phyloP scores from a whole-genome alignment of 345 rosid species.

The Cardamine chenopodiifolia region DNA sequence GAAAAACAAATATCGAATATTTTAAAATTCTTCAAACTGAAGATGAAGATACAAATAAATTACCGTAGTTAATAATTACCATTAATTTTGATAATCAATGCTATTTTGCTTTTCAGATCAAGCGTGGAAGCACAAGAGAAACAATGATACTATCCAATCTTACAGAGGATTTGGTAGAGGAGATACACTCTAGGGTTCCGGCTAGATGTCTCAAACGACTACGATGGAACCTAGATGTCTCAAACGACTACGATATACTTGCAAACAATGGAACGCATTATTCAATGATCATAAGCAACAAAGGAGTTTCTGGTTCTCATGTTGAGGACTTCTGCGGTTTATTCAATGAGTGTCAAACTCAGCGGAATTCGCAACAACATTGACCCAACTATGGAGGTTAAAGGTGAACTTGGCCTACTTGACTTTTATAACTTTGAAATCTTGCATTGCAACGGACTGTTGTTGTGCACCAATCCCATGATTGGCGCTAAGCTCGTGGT shows the following conservation, averaged over 20 bases:
- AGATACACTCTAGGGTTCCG: not conserved
- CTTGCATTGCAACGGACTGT: constrained; percentile 1
- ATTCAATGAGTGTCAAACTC: not conserved
- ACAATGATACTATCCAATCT: not conserved
- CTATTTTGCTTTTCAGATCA: not conserved
- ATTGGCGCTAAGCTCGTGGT: not conserved
- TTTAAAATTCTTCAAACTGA: not conserved
- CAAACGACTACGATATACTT: no score
- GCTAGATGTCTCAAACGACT: not conserved
- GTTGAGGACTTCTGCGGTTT: not conserved
- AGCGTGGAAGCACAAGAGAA: constrained; percentile 8
- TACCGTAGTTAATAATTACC: not conserved
- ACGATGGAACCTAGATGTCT: no score
- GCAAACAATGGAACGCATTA: not conserved
- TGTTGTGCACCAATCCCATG: not conserved
- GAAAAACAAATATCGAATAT: not conserved
- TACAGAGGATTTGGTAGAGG: not conserved
- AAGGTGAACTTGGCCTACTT: not conserved
- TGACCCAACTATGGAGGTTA: not conserved
- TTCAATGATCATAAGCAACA: not conserved
- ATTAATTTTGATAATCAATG: not conserved
- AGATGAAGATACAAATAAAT: not conserved
- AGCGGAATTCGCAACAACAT: no score
- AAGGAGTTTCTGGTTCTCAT: not conserved
- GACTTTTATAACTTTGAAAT: not conserved